A percentile compares a stretch with the other conserved stretches of the same genome.
Evolutionary conservation across 1,284 basidiomycete genomes (phyloP).

Genomic region (Ganoderma meredithae): DNA sequence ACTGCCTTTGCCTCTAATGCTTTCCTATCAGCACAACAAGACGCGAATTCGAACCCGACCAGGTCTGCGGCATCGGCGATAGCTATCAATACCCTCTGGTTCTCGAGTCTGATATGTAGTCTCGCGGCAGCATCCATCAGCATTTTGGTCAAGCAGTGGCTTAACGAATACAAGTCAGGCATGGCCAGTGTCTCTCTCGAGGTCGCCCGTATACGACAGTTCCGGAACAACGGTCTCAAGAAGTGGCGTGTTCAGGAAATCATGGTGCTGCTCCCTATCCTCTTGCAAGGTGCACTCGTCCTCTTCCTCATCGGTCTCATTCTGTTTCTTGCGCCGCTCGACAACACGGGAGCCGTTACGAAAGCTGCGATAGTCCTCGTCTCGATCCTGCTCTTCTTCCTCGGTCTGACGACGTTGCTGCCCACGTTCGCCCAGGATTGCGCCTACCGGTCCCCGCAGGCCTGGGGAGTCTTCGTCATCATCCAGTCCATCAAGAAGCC

Average conservation of each 20-base stretch:
- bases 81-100: constrained; percentile 35
- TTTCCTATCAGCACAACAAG: constrained; percentile 1
- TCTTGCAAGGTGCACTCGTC: constrained; percentile 39
- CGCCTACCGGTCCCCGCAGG: constrained; percentile 39
- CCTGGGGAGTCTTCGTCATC: constrained; percentile 33
- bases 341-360: constrained; percentile 25
- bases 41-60: background rate
- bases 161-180: constrained; percentile 31
- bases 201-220: constrained; percentile 35
- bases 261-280: constrained; percentile 38
- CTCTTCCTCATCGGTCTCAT: constrained; percentile 37
- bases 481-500: constrained; percentile 27
- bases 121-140: constrained; percentile 35
- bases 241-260: constrained; percentile 39
- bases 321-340: constrained; percentile 34
- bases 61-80: constrained; percentile 15
- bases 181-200: constrained; percentile 31
- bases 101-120: constrained; percentile 35
- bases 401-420: constrained; percentile 32
- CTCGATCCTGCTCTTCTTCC: constrained; percentile 30
- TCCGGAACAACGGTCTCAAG: constrained; percentile 36
- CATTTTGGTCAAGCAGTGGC: constrained; percentile 37
- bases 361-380: constrained; percentile 29
- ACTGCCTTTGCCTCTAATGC: background rate
- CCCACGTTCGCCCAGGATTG: constrained; percentile 35